Evolutionary conservation across 148 eudicot species (phyloP).

Genomic region (Rhododendron williamsianum): DNA sequence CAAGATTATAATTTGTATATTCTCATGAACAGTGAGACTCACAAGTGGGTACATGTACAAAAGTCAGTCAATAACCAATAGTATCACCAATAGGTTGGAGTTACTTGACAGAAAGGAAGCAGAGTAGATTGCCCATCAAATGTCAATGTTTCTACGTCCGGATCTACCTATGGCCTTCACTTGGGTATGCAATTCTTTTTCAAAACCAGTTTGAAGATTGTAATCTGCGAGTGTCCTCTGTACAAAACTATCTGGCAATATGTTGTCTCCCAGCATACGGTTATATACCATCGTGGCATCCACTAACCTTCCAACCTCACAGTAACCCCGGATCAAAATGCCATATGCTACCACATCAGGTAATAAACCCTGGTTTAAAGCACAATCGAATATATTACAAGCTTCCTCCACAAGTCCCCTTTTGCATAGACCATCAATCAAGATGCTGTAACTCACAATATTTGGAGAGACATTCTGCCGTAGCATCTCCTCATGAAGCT

Average conservation of each 20-base stretch:
- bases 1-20: background rate
- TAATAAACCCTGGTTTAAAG: conserved; percentile 33
- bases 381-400: conserved; percentile 27
- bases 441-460: conserved; percentile 58
- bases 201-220: conserved; percentile 12
- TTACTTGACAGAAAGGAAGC: conserved; percentile 4
- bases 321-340: conserved; percentile 52
- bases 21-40: background rate
- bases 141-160: background rate
- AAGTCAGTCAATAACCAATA: background rate
- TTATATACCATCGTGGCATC: conserved; percentile 37
- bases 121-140: background rate
- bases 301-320: conserved; percentile 36
- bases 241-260: conserved; percentile 35
- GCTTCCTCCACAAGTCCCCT: conserved; percentile 51
- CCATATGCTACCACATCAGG: conserved; percentile 56
- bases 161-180: background rate
- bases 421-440: conserved; percentile 63
- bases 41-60: background rate
- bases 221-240: conserved; percentile 25
- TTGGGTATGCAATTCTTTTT: background rate
- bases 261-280: conserved; percentile 36
- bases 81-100: background rate
- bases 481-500: conserved; percentile 48
- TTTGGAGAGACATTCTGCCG: conserved; percentile 36